Evolutionary conservation across 108 stramenopile genomes (phyloP).

Genomic region (Phaeodactylum tricornutum): DNA sequence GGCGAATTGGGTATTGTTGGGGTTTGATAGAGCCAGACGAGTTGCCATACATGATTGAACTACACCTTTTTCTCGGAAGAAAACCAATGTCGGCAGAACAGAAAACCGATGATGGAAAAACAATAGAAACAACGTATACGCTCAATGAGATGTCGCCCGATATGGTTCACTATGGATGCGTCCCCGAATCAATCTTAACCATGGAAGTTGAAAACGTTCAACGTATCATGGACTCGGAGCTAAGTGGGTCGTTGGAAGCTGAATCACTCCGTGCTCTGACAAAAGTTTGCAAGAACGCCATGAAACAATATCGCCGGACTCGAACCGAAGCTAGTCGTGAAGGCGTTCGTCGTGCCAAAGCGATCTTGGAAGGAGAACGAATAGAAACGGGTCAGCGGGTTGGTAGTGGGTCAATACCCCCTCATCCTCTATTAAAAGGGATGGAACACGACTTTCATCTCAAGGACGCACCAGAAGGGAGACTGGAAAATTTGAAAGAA

Average conservation of each 20-base stretch:
- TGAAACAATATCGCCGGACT: constrained; percentile 92
- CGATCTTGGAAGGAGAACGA: constrained; percentile 71
- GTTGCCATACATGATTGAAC: constrained; percentile 94
- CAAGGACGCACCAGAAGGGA: background rate
- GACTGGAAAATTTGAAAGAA: constrained; percentile 34
- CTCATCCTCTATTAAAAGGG: constrained; percentile 66
- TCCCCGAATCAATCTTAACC: constrained; percentile 88
- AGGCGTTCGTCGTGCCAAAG: constrained; percentile 77
- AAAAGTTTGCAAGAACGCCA: constrained; percentile 73
- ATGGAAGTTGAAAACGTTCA: constrained; percentile 88
- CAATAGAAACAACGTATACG: constrained; percentile 43
- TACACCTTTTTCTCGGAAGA: constrained; percentile 91
- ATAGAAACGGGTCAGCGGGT: constrained; percentile 53
- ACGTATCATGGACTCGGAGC: constrained; percentile 69
- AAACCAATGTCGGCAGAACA: constrained; percentile 29
- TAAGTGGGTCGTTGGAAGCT: constrained; percentile 57
- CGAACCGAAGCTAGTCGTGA: constrained; percentile 84
- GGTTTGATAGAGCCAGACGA: constrained; percentile 95
- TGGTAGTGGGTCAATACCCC: constrained; percentile 42
- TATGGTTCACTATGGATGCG: constrained; percentile 92
- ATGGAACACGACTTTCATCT: constrained; percentile 28
- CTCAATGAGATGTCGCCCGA: constrained; percentile 91
- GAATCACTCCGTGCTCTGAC: constrained; percentile 50
- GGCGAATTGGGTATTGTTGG: constrained; percentile 86
- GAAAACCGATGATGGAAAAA: constrained; percentile 6